Evolutionary conservation across 169 alveolate genomes (phyloP).

Genomic region (Cryptosporidium andersoni): DNA sequence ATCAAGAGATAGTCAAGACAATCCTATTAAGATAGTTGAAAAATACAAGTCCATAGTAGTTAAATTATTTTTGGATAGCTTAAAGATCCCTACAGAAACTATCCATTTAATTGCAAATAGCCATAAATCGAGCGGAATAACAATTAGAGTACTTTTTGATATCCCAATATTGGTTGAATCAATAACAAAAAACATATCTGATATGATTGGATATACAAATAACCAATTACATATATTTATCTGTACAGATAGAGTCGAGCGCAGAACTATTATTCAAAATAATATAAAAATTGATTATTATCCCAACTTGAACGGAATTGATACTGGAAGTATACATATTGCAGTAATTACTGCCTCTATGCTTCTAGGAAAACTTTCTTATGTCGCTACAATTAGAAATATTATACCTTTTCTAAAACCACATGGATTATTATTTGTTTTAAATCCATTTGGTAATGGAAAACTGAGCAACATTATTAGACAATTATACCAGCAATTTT

Average conservation of each 20-base stretch:
- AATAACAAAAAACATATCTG: background rate
- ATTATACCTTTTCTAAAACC: conserved; percentile 13
- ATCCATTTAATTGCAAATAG: background rate
- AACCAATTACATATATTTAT: conserved; percentile 4
- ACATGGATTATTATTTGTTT: conserved; percentile 20
- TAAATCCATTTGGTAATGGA: conserved; percentile 62
- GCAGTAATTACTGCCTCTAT: conserved; percentile 19
- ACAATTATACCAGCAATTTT: conserved; percentile 38
- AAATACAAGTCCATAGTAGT: conserved; percentile 6
- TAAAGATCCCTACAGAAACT: background rate
- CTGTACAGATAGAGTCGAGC: background rate
- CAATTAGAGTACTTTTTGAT: conserved; percentile 8
- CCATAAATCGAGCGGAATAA: too few relatives aligned
- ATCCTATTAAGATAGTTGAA: conserved; percentile 20
- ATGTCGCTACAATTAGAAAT: conserved; percentile 25
- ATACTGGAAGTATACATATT: conserved; percentile 9
- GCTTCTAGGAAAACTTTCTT: conserved; percentile 31
- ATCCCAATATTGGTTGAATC: conserved; percentile 16
- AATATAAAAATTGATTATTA: conserved; percentile 14
- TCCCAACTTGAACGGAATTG: background rate
- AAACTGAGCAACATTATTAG: conserved; percentile 22
- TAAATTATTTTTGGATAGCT: background rate
- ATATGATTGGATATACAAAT: background rate
- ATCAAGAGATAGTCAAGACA: conserved; percentile 7
- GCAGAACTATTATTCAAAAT: background rate